These are phyloP conservation scores for Nitzschia sp. DNA, from an alignment of 108 stramenopile species.

Conservation along the genomic window DNA sequence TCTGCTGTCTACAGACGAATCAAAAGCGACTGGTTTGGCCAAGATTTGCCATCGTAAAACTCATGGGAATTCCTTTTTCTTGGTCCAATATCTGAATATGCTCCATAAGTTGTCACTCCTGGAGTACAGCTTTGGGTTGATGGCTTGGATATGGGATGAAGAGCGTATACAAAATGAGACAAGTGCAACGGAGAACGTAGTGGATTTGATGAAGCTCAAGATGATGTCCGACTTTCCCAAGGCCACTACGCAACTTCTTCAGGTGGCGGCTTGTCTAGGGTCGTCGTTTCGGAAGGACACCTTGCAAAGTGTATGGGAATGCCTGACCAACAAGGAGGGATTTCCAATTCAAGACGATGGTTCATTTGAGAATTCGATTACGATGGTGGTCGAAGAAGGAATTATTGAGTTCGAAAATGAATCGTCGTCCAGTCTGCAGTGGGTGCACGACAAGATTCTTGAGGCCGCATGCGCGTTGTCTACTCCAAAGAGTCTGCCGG, in stretches of 20 bases:
- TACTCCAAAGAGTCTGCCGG: background rate
- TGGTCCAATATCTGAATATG: slow-evolving; percentile 24
- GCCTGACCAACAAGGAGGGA: background rate
- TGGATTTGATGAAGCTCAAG: slow-evolving; percentile 34
- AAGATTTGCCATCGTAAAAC: slow-evolving; percentile 19
- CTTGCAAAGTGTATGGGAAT: background rate
- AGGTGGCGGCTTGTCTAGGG: slow-evolving; percentile 21
- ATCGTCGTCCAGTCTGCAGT: background rate
- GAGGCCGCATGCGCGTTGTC: slow-evolving; percentile 29
- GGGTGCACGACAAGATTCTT: slow-evolving; percentile 39
- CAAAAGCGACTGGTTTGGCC: background rate
- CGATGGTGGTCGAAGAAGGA: background rate
- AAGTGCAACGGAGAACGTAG: slow-evolving; percentile 29
- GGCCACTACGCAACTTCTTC: background rate
- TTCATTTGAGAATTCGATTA: background rate
- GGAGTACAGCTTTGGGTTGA: slow-evolving; percentile 8
- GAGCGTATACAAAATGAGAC: slow-evolving; percentile 12
- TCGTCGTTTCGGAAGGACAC: background rate
- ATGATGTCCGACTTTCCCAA: slow-evolving; percentile 27
- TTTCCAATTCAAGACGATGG: background rate
- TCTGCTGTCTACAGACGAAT: slow-evolving; percentile 7
- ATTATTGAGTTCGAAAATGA: background rate
- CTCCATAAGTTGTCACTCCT: slow-evolving; percentile 15
- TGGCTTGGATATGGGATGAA: slow-evolving; percentile 31
- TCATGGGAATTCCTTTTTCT: slow-evolving; percentile 40